Evolutionary conservation across 1,284 basidiomycete genomes (phyloP), one percentile per base, ranked within the genome.

Genomic region (Albatrellus sp.): DNA sequence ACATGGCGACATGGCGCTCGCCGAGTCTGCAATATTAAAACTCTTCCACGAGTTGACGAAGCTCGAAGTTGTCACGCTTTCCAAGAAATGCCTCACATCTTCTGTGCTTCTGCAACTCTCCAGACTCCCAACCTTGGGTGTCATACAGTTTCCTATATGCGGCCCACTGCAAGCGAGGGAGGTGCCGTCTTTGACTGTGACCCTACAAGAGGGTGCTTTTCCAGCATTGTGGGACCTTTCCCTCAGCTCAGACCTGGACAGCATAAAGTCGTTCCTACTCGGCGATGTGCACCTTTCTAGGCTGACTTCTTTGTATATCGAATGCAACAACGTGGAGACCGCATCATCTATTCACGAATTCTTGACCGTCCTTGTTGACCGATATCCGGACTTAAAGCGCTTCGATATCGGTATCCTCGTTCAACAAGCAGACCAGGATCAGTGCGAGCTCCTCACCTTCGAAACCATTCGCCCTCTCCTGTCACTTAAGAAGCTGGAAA

Each of bases 221-320:
- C 74, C 73, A 0, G 57, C 63, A 0, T 61, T 83, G 5, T 66
- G 60, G 52, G 75, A 79, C 46, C 61, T 79, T 34, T 71, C 66
- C 3, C 52, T 76, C 31, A 68, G 67, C 31, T 64, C 63, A 2
- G 52, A 58, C 14, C 59, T 77, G 14, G 55, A 58, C 3, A 65
- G 74, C 44, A 60, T 70, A n/a, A 58, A 66, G 2, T 56, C 52
- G 3, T 73, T 80, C 56, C 57, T 80, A 37, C 56, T 59, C n/a
- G 55, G 56, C 2, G 54, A 59, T 3, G 71, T 65, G 45, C 63
- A 69, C 0, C 76, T 78, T 0, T 52, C 55, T 3, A 68, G 68
- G 42, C 56, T 83, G 24, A 72, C 67, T 0, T 59, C 58, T 13
- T 56, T 82, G n/a, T 73, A 69, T 48, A 47, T 80, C 33, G 71